phyloP scores from a whole-genome alignment of 2,329 filamentous ascomycete genomes.

The Pezicula neosporulosa region DNA sequence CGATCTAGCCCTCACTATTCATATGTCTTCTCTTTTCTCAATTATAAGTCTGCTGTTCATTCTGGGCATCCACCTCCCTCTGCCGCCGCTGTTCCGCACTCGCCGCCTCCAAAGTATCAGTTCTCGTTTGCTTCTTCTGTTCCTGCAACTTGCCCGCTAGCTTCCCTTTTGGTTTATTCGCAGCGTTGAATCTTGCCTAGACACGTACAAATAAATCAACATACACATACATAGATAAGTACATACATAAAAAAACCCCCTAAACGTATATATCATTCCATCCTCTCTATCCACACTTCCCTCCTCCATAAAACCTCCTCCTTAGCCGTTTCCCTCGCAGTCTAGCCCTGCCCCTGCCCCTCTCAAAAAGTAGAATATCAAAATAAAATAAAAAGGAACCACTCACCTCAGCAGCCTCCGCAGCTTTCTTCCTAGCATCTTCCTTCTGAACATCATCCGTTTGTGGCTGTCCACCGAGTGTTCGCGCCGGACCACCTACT shows the following conservation, averaged over 20 bases:
- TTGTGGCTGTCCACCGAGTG: constrained; percentile 49
- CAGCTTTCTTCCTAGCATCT: constrained; percentile 71
- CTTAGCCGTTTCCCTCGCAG: background rate
- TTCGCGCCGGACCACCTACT: constrained; percentile 56
- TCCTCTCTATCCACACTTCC: background rate
- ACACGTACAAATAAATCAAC: constrained; percentile 6
- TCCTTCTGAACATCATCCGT: constrained; percentile 26
- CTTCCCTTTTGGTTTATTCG: constrained; percentile 55
- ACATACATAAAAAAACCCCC: constrained; percentile 6
- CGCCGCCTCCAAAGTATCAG: constrained; percentile 62
- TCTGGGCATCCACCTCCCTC: constrained; percentile 64
- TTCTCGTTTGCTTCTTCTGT: constrained; percentile 71
- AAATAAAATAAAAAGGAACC: background rate
- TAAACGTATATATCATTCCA: background rate
- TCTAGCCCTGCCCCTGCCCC: background rate
- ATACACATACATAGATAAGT: constrained; percentile 3
- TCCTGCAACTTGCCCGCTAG: constrained; percentile 67
- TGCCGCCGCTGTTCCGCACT: constrained; percentile 61
- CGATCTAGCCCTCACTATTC: background rate
- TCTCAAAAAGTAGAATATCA: no score
- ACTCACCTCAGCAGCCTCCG: constrained; percentile 79
- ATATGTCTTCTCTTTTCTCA: constrained; percentile 27
- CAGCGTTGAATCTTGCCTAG: constrained; percentile 65
- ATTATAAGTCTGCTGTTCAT: constrained; percentile 54
- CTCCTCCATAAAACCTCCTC: background rate